Percentiles rank a stretch among this genome's conserved stretches.
Conservation (phyloP, 805 yeast genomes). For the Barnettozyma vustinii region DNA sequence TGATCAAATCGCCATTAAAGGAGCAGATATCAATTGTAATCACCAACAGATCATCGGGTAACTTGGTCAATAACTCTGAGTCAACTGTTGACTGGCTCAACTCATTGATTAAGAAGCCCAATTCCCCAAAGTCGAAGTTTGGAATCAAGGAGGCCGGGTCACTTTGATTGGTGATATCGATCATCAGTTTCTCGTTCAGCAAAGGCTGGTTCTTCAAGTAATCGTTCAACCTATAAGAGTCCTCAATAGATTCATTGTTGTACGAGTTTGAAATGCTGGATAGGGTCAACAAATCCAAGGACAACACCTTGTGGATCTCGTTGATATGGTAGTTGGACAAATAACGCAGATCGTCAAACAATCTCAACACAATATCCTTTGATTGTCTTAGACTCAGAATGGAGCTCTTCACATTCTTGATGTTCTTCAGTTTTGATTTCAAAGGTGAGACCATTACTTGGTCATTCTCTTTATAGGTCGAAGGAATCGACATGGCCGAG, state of each 20-base stretch:
- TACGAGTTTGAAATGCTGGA: constrained; percentile 22
- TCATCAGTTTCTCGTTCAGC: constrained; percentile 23
- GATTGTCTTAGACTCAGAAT: constrained; percentile 21
- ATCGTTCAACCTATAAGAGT: constrained; percentile 24
- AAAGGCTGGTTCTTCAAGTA: constrained; percentile 24
- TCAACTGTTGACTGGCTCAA: background rate
- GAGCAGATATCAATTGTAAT: constrained; percentile 58
- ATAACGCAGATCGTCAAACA: constrained; percentile 17
- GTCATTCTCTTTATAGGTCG: constrained; percentile 17
- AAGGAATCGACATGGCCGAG: constrained; percentile 44
- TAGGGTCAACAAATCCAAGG: constrained; percentile 22
- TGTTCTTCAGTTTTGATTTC: constrained; percentile 16
- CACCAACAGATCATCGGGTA: constrained; percentile 51
- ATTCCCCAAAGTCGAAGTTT: constrained; percentile 11
- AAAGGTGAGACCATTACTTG: background rate
- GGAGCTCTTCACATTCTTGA: constrained; percentile 21
- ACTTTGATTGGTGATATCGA: constrained; percentile 11
- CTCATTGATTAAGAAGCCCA: constrained; percentile 6
- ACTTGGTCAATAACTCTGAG: constrained; percentile 9
- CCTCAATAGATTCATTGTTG: constrained; percentile 16
- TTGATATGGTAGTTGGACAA: constrained; percentile 25
- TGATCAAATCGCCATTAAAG: constrained; percentile 49
- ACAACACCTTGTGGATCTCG: constrained; percentile 21
- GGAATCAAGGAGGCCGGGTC: constrained; percentile 12
- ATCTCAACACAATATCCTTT: constrained; percentile 12